A percentile compares a stretch with the other conserved stretches of the same genome.
These are phyloP conservation scores for Gossypioides kirkii DNA, from an alignment of 345 rosid genomes.

Conservation along the genomic window DNA sequence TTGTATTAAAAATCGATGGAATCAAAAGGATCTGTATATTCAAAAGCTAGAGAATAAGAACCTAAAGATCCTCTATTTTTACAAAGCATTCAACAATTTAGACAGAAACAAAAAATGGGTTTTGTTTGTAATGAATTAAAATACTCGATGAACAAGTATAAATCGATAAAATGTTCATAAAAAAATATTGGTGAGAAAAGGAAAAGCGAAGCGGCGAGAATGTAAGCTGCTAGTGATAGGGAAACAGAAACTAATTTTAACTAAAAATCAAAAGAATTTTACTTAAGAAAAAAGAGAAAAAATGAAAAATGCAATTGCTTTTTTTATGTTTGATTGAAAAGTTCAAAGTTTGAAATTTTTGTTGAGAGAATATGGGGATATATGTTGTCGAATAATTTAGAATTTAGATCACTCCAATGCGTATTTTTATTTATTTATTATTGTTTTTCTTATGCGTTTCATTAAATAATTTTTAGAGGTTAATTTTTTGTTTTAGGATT, in stretches of 20 bases:
- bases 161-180: background rate
- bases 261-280: background rate
- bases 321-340: background rate
- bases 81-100: background rate
- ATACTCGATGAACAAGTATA: background rate
- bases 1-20: slow-evolving; percentile 3
- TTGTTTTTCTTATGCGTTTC: too few species aligned
- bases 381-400: background rate
- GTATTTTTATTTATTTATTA: too few species aligned
- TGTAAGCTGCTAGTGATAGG: background rate
- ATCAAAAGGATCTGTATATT: slow-evolving; percentile 15
- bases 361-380: background rate
- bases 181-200: background rate
- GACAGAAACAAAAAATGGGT: background rate
- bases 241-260: background rate
- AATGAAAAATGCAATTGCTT: background rate
- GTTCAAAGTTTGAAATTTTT: background rate
- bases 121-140: background rate
- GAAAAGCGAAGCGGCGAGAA: background rate
- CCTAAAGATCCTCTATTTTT: background rate
- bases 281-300: background rate
- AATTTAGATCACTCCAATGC: too few species aligned
- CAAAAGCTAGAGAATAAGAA: background rate
- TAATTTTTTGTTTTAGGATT: too few species aligned
- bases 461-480: too few species aligned